Percentiles rank a stretch among this genome's conserved stretches.
phyloP scores from a whole-genome alignment of 305 asterid genomes.

The Fraxinus sp. region DNA sequence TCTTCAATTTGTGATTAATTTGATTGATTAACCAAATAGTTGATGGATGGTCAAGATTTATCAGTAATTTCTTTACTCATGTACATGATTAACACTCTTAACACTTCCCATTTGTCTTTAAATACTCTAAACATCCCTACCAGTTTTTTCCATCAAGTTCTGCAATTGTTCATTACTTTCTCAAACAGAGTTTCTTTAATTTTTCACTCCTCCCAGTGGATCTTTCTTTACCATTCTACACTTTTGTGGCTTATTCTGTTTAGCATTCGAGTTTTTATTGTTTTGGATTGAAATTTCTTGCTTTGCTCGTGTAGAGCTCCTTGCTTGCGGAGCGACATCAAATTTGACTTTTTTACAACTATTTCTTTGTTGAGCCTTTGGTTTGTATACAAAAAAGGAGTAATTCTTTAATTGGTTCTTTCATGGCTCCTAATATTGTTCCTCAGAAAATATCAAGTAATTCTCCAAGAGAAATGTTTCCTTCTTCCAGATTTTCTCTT shows the following conservation, averaged over 20 bases:
- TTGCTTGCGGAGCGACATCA: neutral
- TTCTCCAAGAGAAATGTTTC: constrained; percentile 18
- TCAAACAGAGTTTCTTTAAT: neutral
- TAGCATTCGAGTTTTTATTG: neutral
- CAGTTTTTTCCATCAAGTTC: constrained; percentile 12
- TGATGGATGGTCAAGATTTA: neutral
- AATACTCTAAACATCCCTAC: constrained; percentile 15
- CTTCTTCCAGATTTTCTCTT: constrained; percentile 27
- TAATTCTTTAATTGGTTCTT: neutral
- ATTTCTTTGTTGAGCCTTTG: neutral
- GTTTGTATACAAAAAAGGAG: neutral
- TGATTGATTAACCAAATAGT: neutral
- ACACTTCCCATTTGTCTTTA: constrained; percentile 22
- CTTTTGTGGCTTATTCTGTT: neutral
- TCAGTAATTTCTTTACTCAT: too few species aligned
- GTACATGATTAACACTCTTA: constrained; percentile 1
- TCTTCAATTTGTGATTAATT: neutral
- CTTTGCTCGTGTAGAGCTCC: neutral
- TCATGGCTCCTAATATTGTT: constrained; percentile 35
- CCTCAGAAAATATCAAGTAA: constrained; percentile 20
- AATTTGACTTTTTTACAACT: neutral
- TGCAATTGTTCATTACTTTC: constrained; percentile 7
- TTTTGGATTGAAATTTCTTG: too few species aligned
- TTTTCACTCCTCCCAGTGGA: neutral
- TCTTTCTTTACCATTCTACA: neutral